Evolutionary conservation across 768 basidiomycete species (phyloP), one percentile per base, ranked within the genome.

Genomic region (Trametes cinnabarina): DNA sequence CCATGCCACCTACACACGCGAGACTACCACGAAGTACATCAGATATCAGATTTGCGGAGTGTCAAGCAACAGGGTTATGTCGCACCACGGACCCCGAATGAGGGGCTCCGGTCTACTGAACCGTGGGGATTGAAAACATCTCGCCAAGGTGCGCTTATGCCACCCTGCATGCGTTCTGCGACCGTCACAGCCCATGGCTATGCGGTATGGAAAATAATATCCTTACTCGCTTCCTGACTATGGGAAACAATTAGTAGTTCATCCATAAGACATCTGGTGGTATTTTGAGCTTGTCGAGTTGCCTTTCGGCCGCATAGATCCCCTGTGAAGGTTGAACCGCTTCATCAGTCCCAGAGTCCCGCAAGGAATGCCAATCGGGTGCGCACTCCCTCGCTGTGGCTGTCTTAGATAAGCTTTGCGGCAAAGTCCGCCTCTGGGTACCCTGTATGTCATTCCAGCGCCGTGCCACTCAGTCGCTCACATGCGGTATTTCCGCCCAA

Each of bases 401-500:
- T 40, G 37, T 37, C 26, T 14, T 34, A 34, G 40, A 55, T 48
- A 47, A 55, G 54, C 54, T 55, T 44, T 12, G n/a, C 54, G 54
- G 54, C 26, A 55, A 55, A n/a, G 26, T 3, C 54, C 54, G 54
- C 7, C 41, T 14, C 15, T 26, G 7, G n/a, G 34, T 34, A 12
- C 42, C 32, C 34, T 40, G 44, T 37, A 44, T n/a, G 53, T 47
- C 44, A 37, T 23, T 47, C 37, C 28, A 40, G 39, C 20, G 4
- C 39, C 22, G 22, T 52, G 51, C 41, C 32, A 46, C 30, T 26
- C 40, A 41, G 35, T 30, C 22, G n/a, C 25, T 39, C 35, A 28
- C 9, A 39, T 15, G 46, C n/a, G 54, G 44, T 41, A 55, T 55
- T 28, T 47, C 54, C 54, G 48, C 54, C 9, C 54, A 47, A 55